Conservation (phyloP, 2,329 filamentous ascomycete species). For the Penicillium sp. region DNA sequence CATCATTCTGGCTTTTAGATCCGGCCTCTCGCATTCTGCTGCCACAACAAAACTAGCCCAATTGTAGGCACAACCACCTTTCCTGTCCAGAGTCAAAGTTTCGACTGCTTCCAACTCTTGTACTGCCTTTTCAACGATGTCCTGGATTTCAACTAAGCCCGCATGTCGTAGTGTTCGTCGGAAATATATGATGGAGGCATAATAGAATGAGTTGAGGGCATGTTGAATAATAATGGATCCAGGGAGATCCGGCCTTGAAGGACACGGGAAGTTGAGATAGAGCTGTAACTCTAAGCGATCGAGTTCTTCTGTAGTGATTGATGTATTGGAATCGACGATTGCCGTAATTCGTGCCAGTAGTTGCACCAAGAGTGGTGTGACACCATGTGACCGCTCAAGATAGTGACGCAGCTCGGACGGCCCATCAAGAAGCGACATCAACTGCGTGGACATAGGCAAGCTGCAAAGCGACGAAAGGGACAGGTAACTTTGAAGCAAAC, state of each 20-base stretch:
- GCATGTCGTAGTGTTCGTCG: conserved; percentile 32
- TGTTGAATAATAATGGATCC: conserved; percentile 25
- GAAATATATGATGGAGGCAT: conserved; percentile 37
- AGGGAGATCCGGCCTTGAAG: conserved; percentile 20
- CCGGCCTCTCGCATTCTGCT: conserved; percentile 31
- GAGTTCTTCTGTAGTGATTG: conserved; percentile 19
- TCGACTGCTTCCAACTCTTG: conserved; percentile 35
- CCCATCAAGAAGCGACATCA: conserved; percentile 21
- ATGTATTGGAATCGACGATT: conserved; percentile 23
- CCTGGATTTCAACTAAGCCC: conserved; percentile 26
- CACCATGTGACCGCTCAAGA: conserved; percentile 29
- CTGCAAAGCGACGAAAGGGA: conserved; percentile 30
- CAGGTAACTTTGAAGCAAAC: conserved; percentile 29
- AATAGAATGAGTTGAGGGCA: conserved; percentile 37
- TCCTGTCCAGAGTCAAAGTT: conserved; percentile 22
- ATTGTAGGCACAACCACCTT: conserved; percentile 35
- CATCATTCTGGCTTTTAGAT: conserved; percentile 31
- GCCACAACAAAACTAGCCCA: conserved; percentile 40
- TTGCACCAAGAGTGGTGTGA: conserved; percentile 28
- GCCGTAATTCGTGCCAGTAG: conserved; percentile 25
- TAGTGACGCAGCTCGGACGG: conserved; percentile 23
- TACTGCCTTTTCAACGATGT: conserved; percentile 33
- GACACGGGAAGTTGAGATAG: conserved; percentile 24
- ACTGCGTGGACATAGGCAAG: conserved; percentile 23
- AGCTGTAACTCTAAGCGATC: conserved; percentile 35